Base-by-base conservation (phyloP, 2,329 filamentous ascomycete species). In the Gremmenia infestans region DNA sequence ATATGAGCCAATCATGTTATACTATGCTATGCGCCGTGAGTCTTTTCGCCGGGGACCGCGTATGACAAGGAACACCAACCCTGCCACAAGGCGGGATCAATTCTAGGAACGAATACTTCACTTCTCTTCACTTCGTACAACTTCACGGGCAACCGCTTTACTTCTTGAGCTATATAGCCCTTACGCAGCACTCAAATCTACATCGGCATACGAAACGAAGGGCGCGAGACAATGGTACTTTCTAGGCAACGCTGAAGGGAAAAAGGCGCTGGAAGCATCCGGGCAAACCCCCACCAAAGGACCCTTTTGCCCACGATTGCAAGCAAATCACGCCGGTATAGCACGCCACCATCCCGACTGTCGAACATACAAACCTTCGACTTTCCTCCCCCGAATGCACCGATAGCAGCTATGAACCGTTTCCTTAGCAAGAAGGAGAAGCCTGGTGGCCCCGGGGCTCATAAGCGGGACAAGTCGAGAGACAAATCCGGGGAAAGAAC, bases 381-480 rank as follows among this genome's bases (percentile, higher is more conserved):
- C 7, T 17, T 40, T 19, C 15, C 14, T n/a, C 12, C 17, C 25
- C 5, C 25, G 35, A 56, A 50, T n/a, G 32, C 12, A 25, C 36
- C 47, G 7, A 50, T 52, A 28, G 15, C 74, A 66, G 74, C 73
- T 67, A 73, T 80, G 60, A 84, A 81, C 68, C 84, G 86, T 66
- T 85, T 91, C 70, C 82, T 89, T 58, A 88, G 82, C 71, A 78
- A 86, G 63, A 82, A 86, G 63, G 87, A 89, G 66, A 90, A 82
- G 72, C 78, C 77, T 70, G 76, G 74, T 57, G 46, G 25, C 17
- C 63, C 69, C 39, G 43, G 25, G 17, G 63, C 69, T 39, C 79
- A 82, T 62, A 75, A 74, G 56, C 78, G 81, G 57, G 78, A 76
- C 65, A 82, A 80, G 65, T 83, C 81, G 48, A 75, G 76, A 19